A percentile compares a stretch with the other conserved stretches of the same genome.
These are phyloP conservation scores for Aphanomyces astaci DNA, from an alignment of 352 stramenopile genomes.

Conservation along the genomic window DNA sequence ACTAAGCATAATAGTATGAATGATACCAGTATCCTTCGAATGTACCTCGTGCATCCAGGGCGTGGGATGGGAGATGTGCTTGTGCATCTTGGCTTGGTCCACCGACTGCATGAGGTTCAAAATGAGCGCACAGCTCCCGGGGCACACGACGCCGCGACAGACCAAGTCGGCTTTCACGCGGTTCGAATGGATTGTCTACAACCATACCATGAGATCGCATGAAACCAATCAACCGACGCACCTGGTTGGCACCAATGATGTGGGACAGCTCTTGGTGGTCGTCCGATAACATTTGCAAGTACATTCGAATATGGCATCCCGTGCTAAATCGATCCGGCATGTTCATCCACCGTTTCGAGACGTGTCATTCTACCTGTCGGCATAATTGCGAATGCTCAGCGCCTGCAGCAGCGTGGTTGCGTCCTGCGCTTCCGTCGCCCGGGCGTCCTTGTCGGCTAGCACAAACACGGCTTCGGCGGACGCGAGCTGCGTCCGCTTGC, in stretches of 20 bases:
- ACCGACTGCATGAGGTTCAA: slow-evolving; percentile 58
- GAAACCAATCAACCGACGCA: slow-evolving; percentile 18
- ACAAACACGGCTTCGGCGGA: slow-evolving; percentile 55
- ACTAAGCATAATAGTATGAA: slow-evolving; percentile 30
- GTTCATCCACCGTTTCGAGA: not conserved
- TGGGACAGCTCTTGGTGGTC: slow-evolving; percentile 36
- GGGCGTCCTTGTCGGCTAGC: slow-evolving; percentile 36
- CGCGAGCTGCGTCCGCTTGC: slow-evolving; percentile 38
- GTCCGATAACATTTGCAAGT: slow-evolving; percentile 43
- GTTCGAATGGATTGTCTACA: slow-evolving; percentile 32
- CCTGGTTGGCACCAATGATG: slow-evolving; percentile 39
- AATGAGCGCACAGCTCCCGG: slow-evolving; percentile 51
- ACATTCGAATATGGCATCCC: slow-evolving; percentile 42
- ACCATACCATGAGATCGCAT: not conserved
- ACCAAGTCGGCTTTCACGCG: slow-evolving; percentile 40
- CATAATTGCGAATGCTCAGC: slow-evolving; percentile 50
- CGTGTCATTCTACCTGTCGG: slow-evolving; percentile 28
- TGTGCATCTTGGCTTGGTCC: slow-evolving; percentile 34
- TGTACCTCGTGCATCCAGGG: slow-evolving; percentile 58
- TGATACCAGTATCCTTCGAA: not conserved
- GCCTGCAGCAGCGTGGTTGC: slow-evolving; percentile 47
- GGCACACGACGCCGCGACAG: slow-evolving; percentile 43
- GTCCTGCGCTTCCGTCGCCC: slow-evolving; percentile 35
- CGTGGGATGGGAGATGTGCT: slow-evolving; percentile 29
- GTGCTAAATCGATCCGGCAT: slow-evolving; percentile 10